Base-by-base conservation (phyloP, 768 basidiomycete genomes). In the Baorangia bicolor region DNA sequence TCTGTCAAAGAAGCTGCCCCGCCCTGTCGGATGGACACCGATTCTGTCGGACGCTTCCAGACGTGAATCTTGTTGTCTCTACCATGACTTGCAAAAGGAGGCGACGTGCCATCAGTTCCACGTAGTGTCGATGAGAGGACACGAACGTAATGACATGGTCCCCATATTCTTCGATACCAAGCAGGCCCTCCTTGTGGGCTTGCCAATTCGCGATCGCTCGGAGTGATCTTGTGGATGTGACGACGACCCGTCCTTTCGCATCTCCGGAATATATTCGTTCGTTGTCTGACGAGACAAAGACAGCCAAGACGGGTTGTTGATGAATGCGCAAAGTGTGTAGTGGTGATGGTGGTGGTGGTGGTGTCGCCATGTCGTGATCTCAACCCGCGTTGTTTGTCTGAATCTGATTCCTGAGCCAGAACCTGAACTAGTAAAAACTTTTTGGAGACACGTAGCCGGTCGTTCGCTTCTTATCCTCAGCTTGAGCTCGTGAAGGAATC, bases 201-300 rank as follows among this genome's bases (percentile, higher is more conserved):
- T 77, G 76, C 94, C 94, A 97, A 18, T 79, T 74, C 1, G 83
- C 74, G 18, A 91, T 74, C 0, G 91, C 77, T n/a, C 96, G 83
- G 18, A 94, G 77, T 1, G 85, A 83, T 27, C 82, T 77, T 3
- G 94, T 86, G 40, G 91, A 90, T 4, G 88, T 91, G 53, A 90
- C 74, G 5, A 86, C 81, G 23, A 94, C 84, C n/a, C 74, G 80
- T 3, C 96, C 96, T 18, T 85, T 80, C 6, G 79, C 74, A 63
- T 98, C 96, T 4, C 88, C 94, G 8, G 95, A 92, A 73, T 93
- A 95, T 6, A 98, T 74, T 18, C 90, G 77, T 58, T 89, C 83
- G 65, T 93, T 92, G 67, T 90, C 83, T 4, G 75, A 60, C 1
- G 92, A 91, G 64, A 93, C 74, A 41, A 72, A 77, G 34, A 95